These are phyloP conservation scores for Kazachstania sp. DNA, from an alignment of 1,139 yeast genomes.

Conservation along the genomic window DNA sequence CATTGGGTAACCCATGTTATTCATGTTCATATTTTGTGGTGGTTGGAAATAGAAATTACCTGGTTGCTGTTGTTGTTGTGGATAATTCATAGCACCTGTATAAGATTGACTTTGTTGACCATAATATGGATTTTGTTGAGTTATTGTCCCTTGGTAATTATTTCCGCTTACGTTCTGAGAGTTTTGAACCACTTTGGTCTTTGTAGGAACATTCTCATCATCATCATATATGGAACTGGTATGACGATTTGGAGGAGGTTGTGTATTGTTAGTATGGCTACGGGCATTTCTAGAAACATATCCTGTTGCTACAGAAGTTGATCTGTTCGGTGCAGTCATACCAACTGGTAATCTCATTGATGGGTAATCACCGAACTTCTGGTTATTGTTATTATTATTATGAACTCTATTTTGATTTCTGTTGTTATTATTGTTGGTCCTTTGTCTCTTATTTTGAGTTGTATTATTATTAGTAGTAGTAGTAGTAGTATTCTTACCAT, in stretches of 20 bases:
- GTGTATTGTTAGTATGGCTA: slow-evolving; percentile 4
- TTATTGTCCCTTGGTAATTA: too few relatives aligned
- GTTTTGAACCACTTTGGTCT: neutral
- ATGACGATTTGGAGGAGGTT: neutral
- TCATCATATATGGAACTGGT: neutral
- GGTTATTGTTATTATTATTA: too few relatives aligned
- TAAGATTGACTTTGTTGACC: too few relatives aligned
- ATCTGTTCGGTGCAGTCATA: slow-evolving; percentile 5
- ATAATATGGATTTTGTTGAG: too few relatives aligned
- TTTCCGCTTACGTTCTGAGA: too few relatives aligned
- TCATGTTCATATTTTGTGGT: too few relatives aligned
- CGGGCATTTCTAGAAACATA: slow-evolving; percentile 21
- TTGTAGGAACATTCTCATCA: neutral
- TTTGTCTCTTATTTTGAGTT: slow-evolving; percentile 6
- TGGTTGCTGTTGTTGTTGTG: too few relatives aligned
- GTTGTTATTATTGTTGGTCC: neutral
- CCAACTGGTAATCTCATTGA: slow-evolving; percentile 14
- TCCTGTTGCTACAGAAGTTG: slow-evolving; percentile 1
- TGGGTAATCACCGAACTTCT: slow-evolving; percentile 5
- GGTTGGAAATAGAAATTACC: too few relatives aligned
- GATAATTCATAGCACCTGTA: too few relatives aligned
- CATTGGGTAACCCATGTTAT: neutral
- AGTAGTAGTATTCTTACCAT: slow-evolving; percentile 29
- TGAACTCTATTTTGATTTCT: neutral
- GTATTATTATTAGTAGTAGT: too few relatives aligned